Base-by-base conservation (phyloP, 2,329 filamentous ascomycete genomes). In the Aspergillus carbonarius region DNA sequence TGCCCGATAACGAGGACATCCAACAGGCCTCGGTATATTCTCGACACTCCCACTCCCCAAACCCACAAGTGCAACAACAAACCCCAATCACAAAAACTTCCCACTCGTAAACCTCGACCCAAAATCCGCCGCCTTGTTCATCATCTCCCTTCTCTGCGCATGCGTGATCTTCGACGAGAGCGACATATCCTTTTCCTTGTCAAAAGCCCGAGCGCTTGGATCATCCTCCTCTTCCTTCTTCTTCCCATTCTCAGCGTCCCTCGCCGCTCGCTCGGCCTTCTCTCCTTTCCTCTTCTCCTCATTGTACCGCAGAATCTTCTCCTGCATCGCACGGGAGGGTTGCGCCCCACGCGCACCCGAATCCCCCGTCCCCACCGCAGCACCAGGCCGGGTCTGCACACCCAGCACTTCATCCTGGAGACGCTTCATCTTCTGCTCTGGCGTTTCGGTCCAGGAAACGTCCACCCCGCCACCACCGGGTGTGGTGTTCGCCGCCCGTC, bases 181-280 rank as follows among this genome's bases (percentile, higher is more conserved):
- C 39, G 86, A 89, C 86, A 98, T 96, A 74, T 98, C 95, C 79
- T 97, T 98, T 74, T 97, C 91, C 62, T 87, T 84, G 77, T 97
- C 92, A 76, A 98, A 98, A 0, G 86, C 89, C 60, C 93, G 83
- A 75, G 90, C 89, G 74, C 92, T 96, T 0, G 95, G 93, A 72
- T 98, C 93, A 75, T 97, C 93, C 20, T 95, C 91, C 63, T 91
- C 86, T 62, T 86, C 39, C n/a, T 58, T 52, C 57, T 40, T 44
- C 47, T 25, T 61, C 58, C 54, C 60, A 35, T 39, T 52, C 35
- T 58, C 58, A 1, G 55, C 56, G 18, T 37, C 47, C 32, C 54
- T 23, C 27, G 49, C 46, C n/a, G 35, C 47, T 25, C 52, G 20
- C 39, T 46, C 46, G 13, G 35, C 42, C 10, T 50, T 52, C 34